A percentile compares a stretch with the other conserved stretches of the same genome.
These are phyloP conservation scores for Parathielavia hyrcaniae DNA, from an alignment of 495 filamentous ascomycete genomes.

Conservation along the genomic window DNA sequence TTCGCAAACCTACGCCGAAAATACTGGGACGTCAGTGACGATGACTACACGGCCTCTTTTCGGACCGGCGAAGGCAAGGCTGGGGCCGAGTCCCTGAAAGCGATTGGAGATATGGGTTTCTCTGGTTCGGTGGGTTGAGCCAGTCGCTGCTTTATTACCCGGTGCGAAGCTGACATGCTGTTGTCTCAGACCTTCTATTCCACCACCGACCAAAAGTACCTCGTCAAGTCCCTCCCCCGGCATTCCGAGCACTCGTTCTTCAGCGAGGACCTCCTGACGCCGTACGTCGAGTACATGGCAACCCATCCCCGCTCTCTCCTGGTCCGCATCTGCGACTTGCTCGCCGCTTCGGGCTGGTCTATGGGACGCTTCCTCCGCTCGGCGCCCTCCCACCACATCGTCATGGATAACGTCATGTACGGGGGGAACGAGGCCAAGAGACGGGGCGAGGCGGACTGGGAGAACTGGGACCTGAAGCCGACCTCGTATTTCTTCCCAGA, in stretches of 20 bases:
- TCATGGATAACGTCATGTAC: constrained; percentile 67
- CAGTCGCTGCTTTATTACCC: background rate
- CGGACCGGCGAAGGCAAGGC: constrained; percentile 12
- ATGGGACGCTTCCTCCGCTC: constrained; percentile 50
- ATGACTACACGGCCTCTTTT: constrained; percentile 28
- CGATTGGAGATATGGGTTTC: constrained; percentile 36
- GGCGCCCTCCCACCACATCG: constrained; percentile 59
- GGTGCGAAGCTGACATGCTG: background rate
- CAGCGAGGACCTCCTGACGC: constrained; percentile 52
- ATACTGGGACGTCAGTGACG: constrained; percentile 28
- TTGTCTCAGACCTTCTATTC: constrained; percentile 55
- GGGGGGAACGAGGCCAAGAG: constrained; percentile 43
- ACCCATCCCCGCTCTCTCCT: constrained; percentile 51
- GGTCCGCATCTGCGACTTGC: constrained; percentile 63
- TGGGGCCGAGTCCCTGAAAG: constrained; percentile 23
- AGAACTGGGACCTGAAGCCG: constrained; percentile 66
- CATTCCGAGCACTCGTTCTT: constrained; percentile 65
- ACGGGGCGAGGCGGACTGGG: constrained; percentile 47
- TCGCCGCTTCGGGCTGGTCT: constrained; percentile 47
- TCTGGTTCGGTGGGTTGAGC: constrained; percentile 29
- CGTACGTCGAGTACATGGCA: constrained; percentile 57
- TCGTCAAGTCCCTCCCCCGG: constrained; percentile 62
- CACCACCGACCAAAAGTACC: constrained; percentile 53
- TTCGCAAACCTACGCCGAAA: constrained; percentile 32
- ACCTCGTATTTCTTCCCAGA: constrained; percentile 67